Conservation (phyloP, 2,329 filamentous ascomycete genomes). For the Fusarium anguioides region DNA sequence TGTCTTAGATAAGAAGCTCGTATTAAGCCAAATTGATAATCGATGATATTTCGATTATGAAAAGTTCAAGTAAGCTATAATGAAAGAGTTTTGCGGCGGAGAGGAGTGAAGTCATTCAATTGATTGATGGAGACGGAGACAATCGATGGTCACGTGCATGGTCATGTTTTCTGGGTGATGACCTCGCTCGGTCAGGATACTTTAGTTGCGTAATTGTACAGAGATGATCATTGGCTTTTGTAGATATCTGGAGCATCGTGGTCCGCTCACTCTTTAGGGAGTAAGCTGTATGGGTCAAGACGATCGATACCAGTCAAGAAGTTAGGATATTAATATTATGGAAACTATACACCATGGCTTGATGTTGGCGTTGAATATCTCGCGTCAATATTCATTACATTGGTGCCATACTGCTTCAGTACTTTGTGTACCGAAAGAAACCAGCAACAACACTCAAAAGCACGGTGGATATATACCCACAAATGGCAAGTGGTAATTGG, state of each 20-base stretch:
- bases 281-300: neutral
- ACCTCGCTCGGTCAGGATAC: neutral
- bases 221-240: neutral
- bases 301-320: neutral
- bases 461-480: too few relatives aligned
- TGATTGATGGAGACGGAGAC: neutral
- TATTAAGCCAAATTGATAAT: neutral
- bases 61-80: neutral
- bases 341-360: too few relatives aligned
- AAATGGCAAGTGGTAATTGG: too few relatives aligned
- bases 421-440: too few relatives aligned
- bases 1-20: neutral
- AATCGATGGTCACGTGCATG: slow-evolving; percentile 15
- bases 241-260: neutral
- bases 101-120: slow-evolving; percentile 29
- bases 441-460: too few relatives aligned
- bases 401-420: too few relatives aligned
- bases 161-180: slow-evolving; percentile 2
- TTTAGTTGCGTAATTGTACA: neutral
- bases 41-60: neutral
- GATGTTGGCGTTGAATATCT: too few relatives aligned
- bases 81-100: slow-evolving; percentile 15
- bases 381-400: too few relatives aligned
- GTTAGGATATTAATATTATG: too few relatives aligned
- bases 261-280: neutral